Base-by-base conservation (phyloP, 768 basidiomycete genomes). In the Cystofilobasidium macerans region DNA sequence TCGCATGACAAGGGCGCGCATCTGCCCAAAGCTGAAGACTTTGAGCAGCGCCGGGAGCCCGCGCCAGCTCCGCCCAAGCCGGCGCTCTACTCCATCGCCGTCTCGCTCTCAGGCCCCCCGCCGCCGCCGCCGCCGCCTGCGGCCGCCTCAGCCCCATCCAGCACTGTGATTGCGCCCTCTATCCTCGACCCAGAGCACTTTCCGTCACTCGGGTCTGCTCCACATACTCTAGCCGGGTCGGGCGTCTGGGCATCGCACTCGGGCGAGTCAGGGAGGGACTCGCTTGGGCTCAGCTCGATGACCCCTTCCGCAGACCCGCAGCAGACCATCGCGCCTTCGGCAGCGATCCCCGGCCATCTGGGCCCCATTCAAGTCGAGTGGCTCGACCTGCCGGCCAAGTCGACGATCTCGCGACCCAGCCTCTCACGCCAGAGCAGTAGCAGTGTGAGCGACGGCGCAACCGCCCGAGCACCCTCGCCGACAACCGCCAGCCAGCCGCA, bases 61-160 rank as follows among this genome's bases (percentile, higher is more conserved):
- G 7, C 14, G 6, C n/a, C n/a, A n/a, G n/a, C 28, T 6, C 48
- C 48, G 9, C 24, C 48, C 48, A 13, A 16, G 1, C 51, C 33
- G 0, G 24, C 62, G 1, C 62, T 63, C 36, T 63, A 54, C 62
- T 63, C 62, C 18, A 53, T 63, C 51, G 62, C 62, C n/a, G 24
- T 63, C 51, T 35, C 48, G 0, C 61, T 62, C 45, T 53, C 61
- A 8, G 24, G 33, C 24, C 58, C 58, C 5, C 57, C 57, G 57
- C 59, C 13, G 24, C 59, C 30, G 20, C 48, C 32, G 30, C 62
- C 26, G 13, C 62, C 48, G 22, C 4, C 47, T 48, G 13, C 22
- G 36, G 36, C 14, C 26, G 0, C 28, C 22, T 6, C 24, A 1
- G 20, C 59, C 33, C 11, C 45, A 2, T 11, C 47, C 20, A 30